These are phyloP conservation scores for Cucurbita argyrosperma DNA, from an alignment of 306 rosid genomes.

Conservation along the genomic window DNA sequence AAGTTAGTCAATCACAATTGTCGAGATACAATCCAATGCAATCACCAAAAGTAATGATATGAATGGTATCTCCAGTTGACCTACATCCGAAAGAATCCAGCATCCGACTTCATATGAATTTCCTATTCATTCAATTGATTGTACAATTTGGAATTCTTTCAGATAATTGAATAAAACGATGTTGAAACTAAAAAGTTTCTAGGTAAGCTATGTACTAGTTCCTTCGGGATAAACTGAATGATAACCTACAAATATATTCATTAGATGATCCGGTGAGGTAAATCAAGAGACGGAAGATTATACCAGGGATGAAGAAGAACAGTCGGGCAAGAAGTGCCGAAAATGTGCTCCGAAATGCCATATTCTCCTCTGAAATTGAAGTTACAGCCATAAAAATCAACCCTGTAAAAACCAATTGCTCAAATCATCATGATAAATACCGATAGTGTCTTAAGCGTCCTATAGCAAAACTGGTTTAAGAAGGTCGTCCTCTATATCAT, in stretches of 20 bases:
- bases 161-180: not conserved
- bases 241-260: not conserved
- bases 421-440: not conserved
- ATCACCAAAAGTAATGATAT: slow-evolving; percentile 54
- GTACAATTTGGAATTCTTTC: not conserved
- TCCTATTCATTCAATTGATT: not conserved
- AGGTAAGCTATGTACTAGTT: not conserved
- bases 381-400: slow-evolving; percentile 4
- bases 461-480: too few relatives aligned
- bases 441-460: too few relatives aligned
- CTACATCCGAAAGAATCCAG: slow-evolving; percentile 22
- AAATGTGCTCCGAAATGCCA: slow-evolving; percentile 74
- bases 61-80: slow-evolving; percentile 84
- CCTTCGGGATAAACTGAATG: not conserved
- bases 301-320: slow-evolving; percentile 63
- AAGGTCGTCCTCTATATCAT: too few relatives aligned
- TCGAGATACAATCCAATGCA: not conserved
- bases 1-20: not conserved
- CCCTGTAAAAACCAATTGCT: not conserved
- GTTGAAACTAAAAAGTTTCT: not conserved
- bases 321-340: slow-evolving; percentile 73
- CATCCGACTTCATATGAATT: not conserved
- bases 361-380: slow-evolving; percentile 64
- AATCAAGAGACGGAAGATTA: not conserved
- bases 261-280: not conserved